phyloP scores from a whole-genome alignment of 768 basidiomycete species.

The Boletus tylopilopsis region DNA sequence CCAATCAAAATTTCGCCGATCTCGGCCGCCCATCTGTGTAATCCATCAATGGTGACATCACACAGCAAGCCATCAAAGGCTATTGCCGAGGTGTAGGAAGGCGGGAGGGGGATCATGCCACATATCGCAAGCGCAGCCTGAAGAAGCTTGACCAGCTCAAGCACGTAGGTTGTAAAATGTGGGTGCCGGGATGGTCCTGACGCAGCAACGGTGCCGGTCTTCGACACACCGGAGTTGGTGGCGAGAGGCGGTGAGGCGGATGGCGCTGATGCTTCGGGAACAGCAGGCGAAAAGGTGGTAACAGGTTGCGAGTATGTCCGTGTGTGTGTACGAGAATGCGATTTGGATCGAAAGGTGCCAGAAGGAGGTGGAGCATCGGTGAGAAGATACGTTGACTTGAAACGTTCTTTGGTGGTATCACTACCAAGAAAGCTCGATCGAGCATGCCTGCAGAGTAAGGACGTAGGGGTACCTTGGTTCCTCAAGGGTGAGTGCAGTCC shows the following conservation, averaged over 20 bases:
- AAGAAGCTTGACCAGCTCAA: constrained; percentile 72
- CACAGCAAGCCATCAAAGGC: constrained; percentile 68
- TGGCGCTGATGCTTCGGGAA: constrained; percentile 23
- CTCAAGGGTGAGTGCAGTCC: constrained; percentile 72
- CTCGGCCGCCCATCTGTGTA: constrained; percentile 62
- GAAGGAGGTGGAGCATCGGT: constrained; percentile 34
- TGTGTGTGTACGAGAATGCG: constrained; percentile 29
- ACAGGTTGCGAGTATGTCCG: constrained; percentile 29
- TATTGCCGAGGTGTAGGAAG: constrained; percentile 7
- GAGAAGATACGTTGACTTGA: constrained; percentile 66
- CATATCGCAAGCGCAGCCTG: constrained; percentile 71
- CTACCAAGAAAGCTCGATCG: constrained; percentile 33
- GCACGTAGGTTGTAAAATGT: constrained; percentile 60
- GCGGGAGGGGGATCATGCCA: constrained; percentile 50
- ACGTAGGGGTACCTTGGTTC: constrained; percentile 51
- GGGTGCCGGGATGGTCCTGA: constrained; percentile 24
- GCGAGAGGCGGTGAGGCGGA: constrained; percentile 19
- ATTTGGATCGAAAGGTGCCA: constrained; percentile 25
- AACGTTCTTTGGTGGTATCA: constrained; percentile 77
- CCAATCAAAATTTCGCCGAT: constrained; percentile 60
- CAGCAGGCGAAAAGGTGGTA: constrained; percentile 20
- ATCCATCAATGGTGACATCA: constrained; percentile 69
- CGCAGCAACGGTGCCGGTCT: constrained; percentile 5
- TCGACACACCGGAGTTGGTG: constrained; percentile 12
- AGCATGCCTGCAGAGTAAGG: constrained; percentile 5